phyloP scores from a whole-genome alignment of 2,329 filamentous ascomycete genomes.

The Botryotinia calthae region DNA sequence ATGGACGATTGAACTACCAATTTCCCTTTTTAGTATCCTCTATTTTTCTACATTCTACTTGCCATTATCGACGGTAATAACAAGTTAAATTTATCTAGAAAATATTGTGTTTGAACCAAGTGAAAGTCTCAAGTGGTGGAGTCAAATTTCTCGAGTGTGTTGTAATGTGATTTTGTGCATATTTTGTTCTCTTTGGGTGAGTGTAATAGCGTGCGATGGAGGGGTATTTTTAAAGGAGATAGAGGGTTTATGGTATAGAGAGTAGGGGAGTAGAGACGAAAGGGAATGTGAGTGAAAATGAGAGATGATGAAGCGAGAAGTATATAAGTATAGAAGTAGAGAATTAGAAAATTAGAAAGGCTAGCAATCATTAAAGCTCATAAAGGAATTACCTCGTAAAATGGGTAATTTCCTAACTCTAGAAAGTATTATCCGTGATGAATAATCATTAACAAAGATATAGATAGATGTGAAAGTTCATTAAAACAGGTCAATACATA shows the following conservation, averaged over 20 bases:
- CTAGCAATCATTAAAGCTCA: not conserved
- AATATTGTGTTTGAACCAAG: not conserved
- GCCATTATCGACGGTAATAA: not conserved
- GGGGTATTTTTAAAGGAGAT: rapidly evolving
- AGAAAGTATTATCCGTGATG: not conserved
- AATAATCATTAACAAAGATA: not conserved
- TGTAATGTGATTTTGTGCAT: not conserved
- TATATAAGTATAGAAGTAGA: too few species aligned
- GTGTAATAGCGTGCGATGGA: not conserved
- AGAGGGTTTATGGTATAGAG: not conserved
- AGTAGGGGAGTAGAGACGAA: too few species aligned
- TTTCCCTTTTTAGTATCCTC: too few species aligned
- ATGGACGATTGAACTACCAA: too few species aligned
- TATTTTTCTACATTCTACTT: rapidly evolving
- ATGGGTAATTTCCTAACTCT: rapidly evolving
- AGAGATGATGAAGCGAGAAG: not conserved
- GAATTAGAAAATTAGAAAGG: too few species aligned
- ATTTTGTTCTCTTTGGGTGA: not conserved
- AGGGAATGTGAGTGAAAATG: not conserved
- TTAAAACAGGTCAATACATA: rapidly evolving
- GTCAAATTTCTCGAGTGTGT: not conserved
- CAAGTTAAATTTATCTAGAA: not conserved
- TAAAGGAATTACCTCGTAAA: not conserved
- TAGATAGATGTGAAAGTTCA: not conserved
- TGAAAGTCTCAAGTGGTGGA: not conserved